Conservation (phyloP, 495 filamentous ascomycete species). For the Aspergillus ostianus region DNA sequence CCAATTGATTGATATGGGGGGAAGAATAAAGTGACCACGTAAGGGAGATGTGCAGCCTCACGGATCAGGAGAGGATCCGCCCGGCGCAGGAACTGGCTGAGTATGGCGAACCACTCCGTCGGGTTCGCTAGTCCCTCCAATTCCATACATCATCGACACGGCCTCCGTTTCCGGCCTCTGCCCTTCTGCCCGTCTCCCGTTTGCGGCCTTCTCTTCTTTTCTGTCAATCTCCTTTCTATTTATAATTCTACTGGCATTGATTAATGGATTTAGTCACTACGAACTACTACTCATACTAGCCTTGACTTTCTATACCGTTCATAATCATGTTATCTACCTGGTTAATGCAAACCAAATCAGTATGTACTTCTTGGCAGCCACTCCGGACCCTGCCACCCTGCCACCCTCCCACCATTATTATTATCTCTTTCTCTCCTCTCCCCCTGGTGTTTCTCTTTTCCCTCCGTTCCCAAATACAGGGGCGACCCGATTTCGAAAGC, state of each 20-base stretch:
- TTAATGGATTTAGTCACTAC: no score
- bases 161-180: no score
- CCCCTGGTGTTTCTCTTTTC: not conserved
- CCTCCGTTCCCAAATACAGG: not conserved
- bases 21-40: not conserved
- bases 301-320: no score
- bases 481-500: not conserved
- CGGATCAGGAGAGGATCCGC: conserved; percentile 24
- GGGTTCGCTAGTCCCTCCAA: conserved; percentile 16
- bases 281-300: no score
- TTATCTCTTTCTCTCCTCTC: not conserved
- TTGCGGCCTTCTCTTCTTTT: not conserved
- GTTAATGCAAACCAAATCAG: no score
- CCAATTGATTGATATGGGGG: not conserved
- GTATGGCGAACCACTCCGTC: conserved; percentile 22
- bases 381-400: no score
- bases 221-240: not conserved
- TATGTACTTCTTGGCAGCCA: not conserved
- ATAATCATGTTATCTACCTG: no score
- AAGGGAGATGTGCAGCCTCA: conserved; percentile 9
- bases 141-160: no score
- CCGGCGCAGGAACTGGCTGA: conserved; percentile 26
- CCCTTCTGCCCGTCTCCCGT: not conserved
- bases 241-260: not conserved
- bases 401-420: not conserved